phyloP scores from a whole-genome alignment of 176 grass and related monocot species.

The Areca catechu region DNA sequence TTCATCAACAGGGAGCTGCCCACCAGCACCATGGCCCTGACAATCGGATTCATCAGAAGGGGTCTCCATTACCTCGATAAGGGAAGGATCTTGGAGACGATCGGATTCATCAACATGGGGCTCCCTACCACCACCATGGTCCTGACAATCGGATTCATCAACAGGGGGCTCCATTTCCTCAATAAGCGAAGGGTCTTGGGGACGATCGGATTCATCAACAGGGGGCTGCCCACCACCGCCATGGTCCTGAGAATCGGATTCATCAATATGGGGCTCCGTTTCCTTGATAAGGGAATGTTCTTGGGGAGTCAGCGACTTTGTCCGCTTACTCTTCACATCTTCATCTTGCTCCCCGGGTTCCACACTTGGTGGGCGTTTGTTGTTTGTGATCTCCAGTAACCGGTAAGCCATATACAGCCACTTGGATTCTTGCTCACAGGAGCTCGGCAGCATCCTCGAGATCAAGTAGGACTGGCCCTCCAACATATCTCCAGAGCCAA shows the following conservation, averaged over 20 bases:
- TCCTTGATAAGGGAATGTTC: slow-evolving; percentile 12
- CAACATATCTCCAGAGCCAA: slow-evolving; percentile 40
- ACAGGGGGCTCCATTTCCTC: slow-evolving; percentile 1
- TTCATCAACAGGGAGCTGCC: slow-evolving; percentile 1
- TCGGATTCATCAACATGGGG: too few relatives aligned
- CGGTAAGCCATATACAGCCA: slow-evolving; percentile 83
- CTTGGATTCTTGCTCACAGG: slow-evolving; percentile 62
- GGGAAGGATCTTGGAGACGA: too few relatives aligned
- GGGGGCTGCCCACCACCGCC: slow-evolving; percentile 1
- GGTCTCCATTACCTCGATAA: not conserved
- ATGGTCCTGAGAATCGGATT: slow-evolving; percentile 32
- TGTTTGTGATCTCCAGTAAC: slow-evolving; percentile 74
- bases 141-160: slow-evolving; percentile 29
- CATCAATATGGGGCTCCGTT: not conserved
- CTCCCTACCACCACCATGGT: slow-evolving; percentile 7
- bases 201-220: not conserved
- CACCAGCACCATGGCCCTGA: too few relatives aligned
- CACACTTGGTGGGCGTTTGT: slow-evolving; percentile 32
- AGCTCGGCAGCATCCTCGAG: slow-evolving; percentile 52
- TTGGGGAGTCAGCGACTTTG: slow-evolving; percentile 25
- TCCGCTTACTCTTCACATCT: slow-evolving; percentile 7
- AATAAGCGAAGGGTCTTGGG: slow-evolving; percentile 7
- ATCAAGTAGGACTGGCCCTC: slow-evolving; percentile 77
- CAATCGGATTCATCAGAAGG: not conserved
- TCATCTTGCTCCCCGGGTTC: slow-evolving; percentile 17